phyloP scores from a whole-genome alignment of 2,329 filamentous ascomycete genomes.

The Beauveria medogensis region DNA sequence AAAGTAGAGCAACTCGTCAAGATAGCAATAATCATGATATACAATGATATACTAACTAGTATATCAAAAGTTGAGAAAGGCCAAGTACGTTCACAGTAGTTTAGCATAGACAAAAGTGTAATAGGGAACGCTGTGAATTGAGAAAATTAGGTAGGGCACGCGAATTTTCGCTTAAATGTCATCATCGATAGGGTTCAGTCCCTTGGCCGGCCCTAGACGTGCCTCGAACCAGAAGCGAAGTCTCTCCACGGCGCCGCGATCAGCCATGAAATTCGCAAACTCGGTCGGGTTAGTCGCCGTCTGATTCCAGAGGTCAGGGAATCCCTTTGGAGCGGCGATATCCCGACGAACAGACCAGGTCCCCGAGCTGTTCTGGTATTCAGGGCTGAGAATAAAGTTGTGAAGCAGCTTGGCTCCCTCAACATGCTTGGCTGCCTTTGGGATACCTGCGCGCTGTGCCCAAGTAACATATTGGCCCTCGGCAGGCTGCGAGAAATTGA shows the following conservation, averaged over 20 bases:
- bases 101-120: too few species aligned
- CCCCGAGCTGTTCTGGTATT: slow-evolving; percentile 26
- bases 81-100: too few species aligned
- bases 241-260: slow-evolving; percentile 33
- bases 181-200: slow-evolving; percentile 28
- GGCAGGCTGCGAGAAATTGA: slow-evolving; percentile 24
- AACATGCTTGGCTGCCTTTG: slow-evolving; percentile 38
- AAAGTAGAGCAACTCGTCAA: too few species aligned
- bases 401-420: slow-evolving; percentile 44
- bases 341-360: slow-evolving; percentile 30
- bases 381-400: slow-evolving; percentile 35
- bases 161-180: slow-evolving; percentile 13
- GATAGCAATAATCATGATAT: too few species aligned
- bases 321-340: slow-evolving; percentile 20
- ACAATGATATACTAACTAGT: too few species aligned
- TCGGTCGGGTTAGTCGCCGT: slow-evolving; percentile 26
- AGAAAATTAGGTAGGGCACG: too few species aligned
- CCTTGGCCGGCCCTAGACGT: slow-evolving; percentile 33
- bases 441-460: slow-evolving; percentile 40
- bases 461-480: slow-evolving; percentile 37
- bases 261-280: slow-evolving; percentile 34
- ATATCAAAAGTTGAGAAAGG: too few species aligned
- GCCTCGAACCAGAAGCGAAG: slow-evolving; percentile 34
- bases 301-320: slow-evolving; percentile 22
- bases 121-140: too few species aligned